Base-by-base conservation (phyloP, 371 early-diverging fungal genomes). In the Smittium culicis region DNA sequence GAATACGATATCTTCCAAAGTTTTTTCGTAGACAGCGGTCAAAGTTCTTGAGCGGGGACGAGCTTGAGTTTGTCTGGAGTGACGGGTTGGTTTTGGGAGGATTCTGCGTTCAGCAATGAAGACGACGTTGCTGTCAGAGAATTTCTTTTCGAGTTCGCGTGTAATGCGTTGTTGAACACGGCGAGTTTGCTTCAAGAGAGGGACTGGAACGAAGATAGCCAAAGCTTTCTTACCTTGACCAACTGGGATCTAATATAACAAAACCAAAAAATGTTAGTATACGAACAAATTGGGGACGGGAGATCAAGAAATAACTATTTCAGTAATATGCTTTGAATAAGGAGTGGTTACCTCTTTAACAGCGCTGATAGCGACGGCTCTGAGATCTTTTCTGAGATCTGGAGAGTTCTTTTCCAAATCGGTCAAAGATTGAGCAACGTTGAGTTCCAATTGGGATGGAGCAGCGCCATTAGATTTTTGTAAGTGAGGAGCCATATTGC, bases 101-200 rank as follows among this genome's bases (percentile, higher is more conserved):
- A 96, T 93, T 77, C 94, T 92, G 75, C 98, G 92, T 81, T 93
- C 90, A 71, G 95, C 96, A 79, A 96, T 82, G 70, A 97, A 85
- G 74, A 97, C 85, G 69, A 96, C 90, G 81, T 96, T 96, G 72
- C 94, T 89, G 82, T 96, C 97, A 73, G 93, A 90, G 89, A 96
- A 94, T 91, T 97, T 97, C 94, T 97, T 97, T 85, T 97, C 98
- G 70, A 97, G 85, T 83, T 97, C 98, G 77, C 96, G 93, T 72
- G 94, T 92, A 66, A 97, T 86, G 69, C 93, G 86, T 77, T 83
- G 80, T 81, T 93, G 94, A 77, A 94, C 85, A 85, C 93, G 92
- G 87, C 91, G 88, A 88, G 90, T 92, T 66, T 85, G 86, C 86
- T 91, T 90, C 73, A 92, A 80, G 71, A 81, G 80, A 67, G 96